Evolutionary conservation across 2,329 filamentous ascomycete genomes (phyloP).

Genomic region (Colletotrichum sublineola): DNA sequence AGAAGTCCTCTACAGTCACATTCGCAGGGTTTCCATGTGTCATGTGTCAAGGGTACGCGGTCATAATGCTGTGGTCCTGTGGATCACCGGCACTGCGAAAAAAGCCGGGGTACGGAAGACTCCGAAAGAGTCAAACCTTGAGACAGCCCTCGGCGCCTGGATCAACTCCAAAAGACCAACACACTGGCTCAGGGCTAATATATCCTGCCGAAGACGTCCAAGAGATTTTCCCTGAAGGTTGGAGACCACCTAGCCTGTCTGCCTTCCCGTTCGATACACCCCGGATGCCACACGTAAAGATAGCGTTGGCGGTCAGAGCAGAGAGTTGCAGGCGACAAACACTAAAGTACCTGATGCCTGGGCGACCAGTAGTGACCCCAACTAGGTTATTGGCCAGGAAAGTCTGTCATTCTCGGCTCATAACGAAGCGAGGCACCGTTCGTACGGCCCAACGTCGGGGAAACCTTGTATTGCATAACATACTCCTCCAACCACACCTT

Average conservation of each 20-base stretch:
- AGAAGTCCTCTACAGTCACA: neutral
- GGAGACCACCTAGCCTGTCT: neutral
- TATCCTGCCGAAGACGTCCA: neutral
- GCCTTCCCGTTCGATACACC: neutral
- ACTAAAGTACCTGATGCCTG: neutral
- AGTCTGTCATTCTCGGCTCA: neutral
- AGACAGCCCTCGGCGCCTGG: neutral
- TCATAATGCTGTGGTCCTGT: neutral
- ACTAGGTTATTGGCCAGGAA: neutral
- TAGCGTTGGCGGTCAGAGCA: neutral
- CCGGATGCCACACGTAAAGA: neutral
- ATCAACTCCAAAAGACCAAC: neutral
- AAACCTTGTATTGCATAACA: constrained; percentile 37
- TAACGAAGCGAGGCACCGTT: constrained; percentile 11
- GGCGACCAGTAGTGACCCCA: constrained; percentile 6
- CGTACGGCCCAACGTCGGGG: constrained; percentile 22
- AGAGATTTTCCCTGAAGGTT: neutral
- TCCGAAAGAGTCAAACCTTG: neutral
- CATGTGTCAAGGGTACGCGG: constrained; percentile 5
- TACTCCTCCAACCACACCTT: constrained; percentile 1
- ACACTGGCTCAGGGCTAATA: neutral
- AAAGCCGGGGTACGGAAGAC: neutral
- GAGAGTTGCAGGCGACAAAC: neutral
- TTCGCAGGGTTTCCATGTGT: neutral
- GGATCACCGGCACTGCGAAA: neutral